phyloP scores from a whole-genome alignment of 2,329 filamentous ascomycete species.

The Fusarium sp. region DNA sequence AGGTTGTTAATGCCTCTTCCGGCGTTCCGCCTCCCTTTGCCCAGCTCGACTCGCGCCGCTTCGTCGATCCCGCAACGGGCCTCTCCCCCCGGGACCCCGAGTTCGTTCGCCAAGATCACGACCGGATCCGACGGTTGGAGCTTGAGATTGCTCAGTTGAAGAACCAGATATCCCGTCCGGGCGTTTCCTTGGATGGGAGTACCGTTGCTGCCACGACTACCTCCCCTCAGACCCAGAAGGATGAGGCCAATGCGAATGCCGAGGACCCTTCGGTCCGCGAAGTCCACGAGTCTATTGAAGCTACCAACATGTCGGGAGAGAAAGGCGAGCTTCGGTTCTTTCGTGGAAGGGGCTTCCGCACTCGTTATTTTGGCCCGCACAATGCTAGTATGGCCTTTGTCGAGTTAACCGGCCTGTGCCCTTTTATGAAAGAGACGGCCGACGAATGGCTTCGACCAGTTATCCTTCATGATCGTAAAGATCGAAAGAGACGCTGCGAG shows the following conservation, averaged over 20 bases:
- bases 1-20: conserved; percentile 60
- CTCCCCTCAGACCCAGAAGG: conserved; percentile 60
- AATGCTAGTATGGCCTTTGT: conserved; percentile 70
- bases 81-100: conserved; percentile 52
- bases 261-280: conserved; percentile 50
- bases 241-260: conserved; percentile 51
- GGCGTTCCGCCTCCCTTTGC: conserved; percentile 57
- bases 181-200: conserved; percentile 61
- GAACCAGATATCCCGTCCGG: conserved; percentile 59
- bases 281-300: conserved; percentile 55
- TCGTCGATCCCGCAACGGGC: conserved; percentile 46
- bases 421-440: conserved; percentile 71
- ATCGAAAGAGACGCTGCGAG: conserved; percentile 63
- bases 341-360: conserved; percentile 68
- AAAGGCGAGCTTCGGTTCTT: conserved; percentile 68
- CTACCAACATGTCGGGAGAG: conserved; percentile 55
- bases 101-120: conserved; percentile 60
- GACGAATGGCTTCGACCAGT: conserved; percentile 70
- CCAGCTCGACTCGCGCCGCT: conserved; percentile 55
- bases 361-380: conserved; percentile 69
- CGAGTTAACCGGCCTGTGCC: conserved; percentile 66
- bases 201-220: conserved; percentile 58
- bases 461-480: conserved; percentile 65
- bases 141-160: conserved; percentile 69
- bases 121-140: conserved; percentile 69